Evolutionary conservation across 1,139 yeast species (phyloP).

Genomic region (Hansenula lynferdii): DNA sequence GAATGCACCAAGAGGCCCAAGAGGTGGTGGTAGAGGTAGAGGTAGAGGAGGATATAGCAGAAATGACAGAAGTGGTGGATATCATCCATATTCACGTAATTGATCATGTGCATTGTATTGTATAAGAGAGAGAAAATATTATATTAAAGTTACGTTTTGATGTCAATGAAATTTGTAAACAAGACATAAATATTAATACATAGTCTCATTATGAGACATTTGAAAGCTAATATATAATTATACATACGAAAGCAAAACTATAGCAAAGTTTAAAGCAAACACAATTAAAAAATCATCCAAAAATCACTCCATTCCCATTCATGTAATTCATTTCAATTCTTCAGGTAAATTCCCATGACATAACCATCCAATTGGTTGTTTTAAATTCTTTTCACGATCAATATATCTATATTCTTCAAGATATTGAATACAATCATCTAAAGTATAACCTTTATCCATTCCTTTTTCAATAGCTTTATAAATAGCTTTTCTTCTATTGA

Average conservation of each 20-base stretch:
- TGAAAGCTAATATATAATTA: no score
- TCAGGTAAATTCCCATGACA: conserved; percentile 27
- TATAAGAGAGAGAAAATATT: no score
- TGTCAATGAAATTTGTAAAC: background rate
- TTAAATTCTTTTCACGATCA: conserved; percentile 28
- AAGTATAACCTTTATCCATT: conserved; percentile 26
- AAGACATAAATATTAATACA: no score
- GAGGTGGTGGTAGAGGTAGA: conserved; percentile 19
- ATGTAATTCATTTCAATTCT: conserved; percentile 11
- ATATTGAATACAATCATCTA: conserved; percentile 28
- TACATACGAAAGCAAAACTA: background rate
- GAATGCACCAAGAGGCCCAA: conserved; percentile 33
- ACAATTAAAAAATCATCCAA: background rate
- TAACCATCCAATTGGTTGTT: conserved; percentile 38
- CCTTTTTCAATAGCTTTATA: conserved; percentile 36
- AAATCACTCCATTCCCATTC: background rate
- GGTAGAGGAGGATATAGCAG: conserved; percentile 25
- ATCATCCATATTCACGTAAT: conserved; percentile 25
- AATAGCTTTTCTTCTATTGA: conserved; percentile 33
- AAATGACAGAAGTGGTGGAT: conserved; percentile 23
- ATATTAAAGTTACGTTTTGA: no score
- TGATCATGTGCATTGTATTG: no score
- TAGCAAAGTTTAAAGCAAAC: background rate
- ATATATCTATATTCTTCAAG: conserved; percentile 30
- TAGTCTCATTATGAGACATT: no score